phyloP scores from a whole-genome alignment of 2,329 filamentous ascomycete genomes.

The Ophiostoma triangulosporum region DNA sequence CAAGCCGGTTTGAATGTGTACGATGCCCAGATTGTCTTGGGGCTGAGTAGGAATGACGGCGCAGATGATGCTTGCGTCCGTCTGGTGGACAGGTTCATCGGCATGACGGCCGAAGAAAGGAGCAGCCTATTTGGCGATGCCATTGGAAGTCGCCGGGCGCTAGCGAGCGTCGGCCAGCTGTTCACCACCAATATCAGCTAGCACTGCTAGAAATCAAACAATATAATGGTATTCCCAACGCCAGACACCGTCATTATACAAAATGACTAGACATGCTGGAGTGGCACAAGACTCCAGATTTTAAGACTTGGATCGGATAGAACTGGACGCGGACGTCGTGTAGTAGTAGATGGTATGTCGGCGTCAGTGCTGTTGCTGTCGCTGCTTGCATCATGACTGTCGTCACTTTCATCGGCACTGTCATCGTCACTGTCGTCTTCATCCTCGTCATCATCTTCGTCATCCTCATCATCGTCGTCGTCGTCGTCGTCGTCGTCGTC shows the following conservation, averaged over 20 bases:
- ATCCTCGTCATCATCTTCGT: not conserved
- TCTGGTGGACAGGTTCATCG: not conserved
- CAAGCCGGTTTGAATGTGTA: slow-evolving; percentile 55
- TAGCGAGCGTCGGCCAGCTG: not conserved
- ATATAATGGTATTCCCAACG: not conserved
- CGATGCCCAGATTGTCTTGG: slow-evolving; percentile 53
- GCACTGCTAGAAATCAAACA: not conserved
- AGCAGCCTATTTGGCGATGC: not conserved
- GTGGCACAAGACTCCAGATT: slow-evolving; percentile 10
- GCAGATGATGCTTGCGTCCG: slow-evolving; percentile 18
- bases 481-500: not conserved
- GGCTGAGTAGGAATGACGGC: slow-evolving; percentile 24
- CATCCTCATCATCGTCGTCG: slow-evolving; percentile 16
- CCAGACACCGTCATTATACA: not conserved
- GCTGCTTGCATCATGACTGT: slow-evolving; percentile 1
- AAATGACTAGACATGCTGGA: not conserved
- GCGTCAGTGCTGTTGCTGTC: not conserved
- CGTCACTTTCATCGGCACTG: slow-evolving; percentile 18
- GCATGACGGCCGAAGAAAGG: not conserved
- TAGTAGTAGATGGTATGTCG: too few species aligned
- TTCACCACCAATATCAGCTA: not conserved
- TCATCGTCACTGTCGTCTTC: not conserved
- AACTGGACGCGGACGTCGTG: not conserved
- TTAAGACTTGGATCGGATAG: slow-evolving; percentile 7
- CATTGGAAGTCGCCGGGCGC: not conserved